Conservation (phyloP, 2,329 filamentous ascomycete species). For the Colletotrichum sp. region DNA sequence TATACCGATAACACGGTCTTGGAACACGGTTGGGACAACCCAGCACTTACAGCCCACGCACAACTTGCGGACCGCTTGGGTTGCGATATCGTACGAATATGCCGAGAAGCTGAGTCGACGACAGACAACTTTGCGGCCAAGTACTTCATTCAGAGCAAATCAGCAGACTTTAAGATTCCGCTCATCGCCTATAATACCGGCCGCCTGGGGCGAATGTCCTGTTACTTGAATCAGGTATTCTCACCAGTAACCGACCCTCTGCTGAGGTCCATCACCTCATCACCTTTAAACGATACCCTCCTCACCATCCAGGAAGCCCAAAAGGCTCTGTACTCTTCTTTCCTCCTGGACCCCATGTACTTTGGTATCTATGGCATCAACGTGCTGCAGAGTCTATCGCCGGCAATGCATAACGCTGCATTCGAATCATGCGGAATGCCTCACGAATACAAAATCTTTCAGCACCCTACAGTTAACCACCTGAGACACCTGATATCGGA, state of each 20-base stretch:
- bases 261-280: constrained; percentile 21
- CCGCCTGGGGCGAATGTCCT: constrained; percentile 64
- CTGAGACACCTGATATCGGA: constrained; percentile 69
- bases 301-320: constrained; percentile 70
- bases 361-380: constrained; percentile 76
- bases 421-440: constrained; percentile 71
- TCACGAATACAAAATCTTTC: constrained; percentile 68
- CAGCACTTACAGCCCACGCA: constrained; percentile 60
- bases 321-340: constrained; percentile 68
- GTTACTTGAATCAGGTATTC: constrained; percentile 68
- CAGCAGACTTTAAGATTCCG: constrained; percentile 50
- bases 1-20: constrained; percentile 45
- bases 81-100: constrained; percentile 67
- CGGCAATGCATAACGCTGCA: constrained; percentile 78
- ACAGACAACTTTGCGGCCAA: constrained; percentile 68
- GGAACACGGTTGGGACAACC: constrained; percentile 58
- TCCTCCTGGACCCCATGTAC: constrained; percentile 71
- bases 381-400: constrained; percentile 74
- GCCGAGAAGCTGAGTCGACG: constrained; percentile 57
- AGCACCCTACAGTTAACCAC: constrained; percentile 64
- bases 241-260: constrained; percentile 60
- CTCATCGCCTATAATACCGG: constrained; percentile 71
- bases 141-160: constrained; percentile 53
- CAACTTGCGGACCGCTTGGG: constrained; percentile 60
- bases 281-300: constrained; percentile 6